These are phyloP conservation scores for Phytophthora macrochlamydospora DNA, from an alignment of 352 stramenopile genomes.

Conservation along the genomic window DNA sequence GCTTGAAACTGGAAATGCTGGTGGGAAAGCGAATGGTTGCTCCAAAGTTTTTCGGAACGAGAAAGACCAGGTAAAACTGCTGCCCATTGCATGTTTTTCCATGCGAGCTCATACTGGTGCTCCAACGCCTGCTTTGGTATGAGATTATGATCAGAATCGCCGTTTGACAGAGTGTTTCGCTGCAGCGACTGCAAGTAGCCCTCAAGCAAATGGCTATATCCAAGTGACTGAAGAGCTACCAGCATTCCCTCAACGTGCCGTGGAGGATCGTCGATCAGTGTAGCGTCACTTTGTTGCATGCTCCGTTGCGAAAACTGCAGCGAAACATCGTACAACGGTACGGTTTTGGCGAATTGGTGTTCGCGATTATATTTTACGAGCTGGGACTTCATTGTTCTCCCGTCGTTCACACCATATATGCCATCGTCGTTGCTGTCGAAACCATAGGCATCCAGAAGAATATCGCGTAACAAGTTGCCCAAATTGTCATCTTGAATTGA, in stretches of 20 bases:
- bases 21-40: slow-evolving; percentile 28
- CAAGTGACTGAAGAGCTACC: slow-evolving; percentile 63
- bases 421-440: slow-evolving; percentile 71
- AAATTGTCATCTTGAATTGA: slow-evolving; percentile 31
- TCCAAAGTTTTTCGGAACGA: slow-evolving; percentile 1
- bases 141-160: slow-evolving; percentile 1
- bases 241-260: slow-evolving; percentile 59
- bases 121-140: slow-evolving; percentile 34
- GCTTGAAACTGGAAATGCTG: slow-evolving; percentile 61
- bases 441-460: slow-evolving; percentile 71
- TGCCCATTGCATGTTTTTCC: slow-evolving; percentile 83
- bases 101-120: slow-evolving; percentile 79
- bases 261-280: slow-evolving; percentile 4
- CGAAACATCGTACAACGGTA: slow-evolving; percentile 77
- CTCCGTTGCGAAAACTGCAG: slow-evolving; percentile 56
- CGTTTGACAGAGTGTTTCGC: background rate
- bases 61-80: slow-evolving; percentile 36
- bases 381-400: slow-evolving; percentile 66
- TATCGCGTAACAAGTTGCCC: slow-evolving; percentile 42
- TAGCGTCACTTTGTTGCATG: slow-evolving; percentile 1
- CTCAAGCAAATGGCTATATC: slow-evolving; percentile 76
- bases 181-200: slow-evolving; percentile 55
- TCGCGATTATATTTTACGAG: slow-evolving; percentile 79
- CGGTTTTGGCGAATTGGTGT: slow-evolving; percentile 54
- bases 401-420: slow-evolving; percentile 84